Evolutionary conservation across 2,329 filamentous ascomycete species (phyloP).

Genomic region (Fusarium siculi): DNA sequence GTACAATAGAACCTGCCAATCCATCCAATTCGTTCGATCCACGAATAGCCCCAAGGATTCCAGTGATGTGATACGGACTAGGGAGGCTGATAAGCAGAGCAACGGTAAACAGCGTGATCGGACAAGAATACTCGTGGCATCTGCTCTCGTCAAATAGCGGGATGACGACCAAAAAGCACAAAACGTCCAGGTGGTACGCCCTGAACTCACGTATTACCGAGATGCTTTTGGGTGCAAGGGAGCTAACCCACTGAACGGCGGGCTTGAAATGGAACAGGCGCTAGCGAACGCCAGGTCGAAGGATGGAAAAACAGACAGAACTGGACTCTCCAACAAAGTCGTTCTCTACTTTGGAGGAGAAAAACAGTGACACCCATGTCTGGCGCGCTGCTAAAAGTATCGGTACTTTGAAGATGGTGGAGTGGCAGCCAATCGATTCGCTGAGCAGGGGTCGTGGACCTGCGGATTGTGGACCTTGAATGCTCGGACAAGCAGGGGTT

Average conservation of each 20-base stretch:
- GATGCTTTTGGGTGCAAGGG: conserved; percentile 11
- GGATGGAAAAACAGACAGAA: conserved; percentile 41
- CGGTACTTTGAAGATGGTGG: conserved; percentile 38
- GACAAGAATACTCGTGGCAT: not conserved
- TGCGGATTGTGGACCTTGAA: conserved; percentile 40
- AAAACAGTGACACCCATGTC: not conserved
- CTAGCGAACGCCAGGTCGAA: conserved; percentile 41
- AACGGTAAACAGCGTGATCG: not conserved
- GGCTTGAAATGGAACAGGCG: conserved; percentile 37
- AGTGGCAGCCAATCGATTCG: conserved; percentile 39
- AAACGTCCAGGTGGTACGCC: not conserved
- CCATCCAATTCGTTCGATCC: conserved; percentile 5
- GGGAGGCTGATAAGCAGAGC: conserved; percentile 1
- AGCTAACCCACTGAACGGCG: conserved; percentile 33
- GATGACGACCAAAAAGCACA: not conserved
- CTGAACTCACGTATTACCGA: not conserved
- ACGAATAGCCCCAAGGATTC: conserved; percentile 5
- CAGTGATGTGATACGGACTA: not conserved
- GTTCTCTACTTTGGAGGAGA: conserved; percentile 18
- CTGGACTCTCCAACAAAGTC: conserved; percentile 12
- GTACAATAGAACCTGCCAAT: not conserved
- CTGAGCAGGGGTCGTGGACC: conserved; percentile 40
- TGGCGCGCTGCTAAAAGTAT: conserved; percentile 31
- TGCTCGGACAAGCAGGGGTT: conserved; percentile 41
- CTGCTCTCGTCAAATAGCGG: not conserved